Conservation (phyloP, 345 rosid species). For the Rhodamnia rubescens region DNA sequence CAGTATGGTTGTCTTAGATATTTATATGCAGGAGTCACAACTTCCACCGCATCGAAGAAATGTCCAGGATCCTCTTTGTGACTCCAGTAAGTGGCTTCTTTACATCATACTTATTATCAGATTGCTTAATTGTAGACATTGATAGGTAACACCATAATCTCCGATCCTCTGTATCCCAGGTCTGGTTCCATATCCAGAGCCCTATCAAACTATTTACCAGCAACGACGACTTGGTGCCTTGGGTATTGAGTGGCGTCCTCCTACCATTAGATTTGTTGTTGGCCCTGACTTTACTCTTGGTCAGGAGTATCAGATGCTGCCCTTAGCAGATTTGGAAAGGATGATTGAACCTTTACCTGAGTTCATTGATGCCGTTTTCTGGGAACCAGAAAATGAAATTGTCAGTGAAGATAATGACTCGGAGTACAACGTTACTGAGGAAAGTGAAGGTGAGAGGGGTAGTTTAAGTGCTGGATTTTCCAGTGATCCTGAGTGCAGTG, state of each 20-base stretch:
- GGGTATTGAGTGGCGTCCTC: conserved; percentile 82
- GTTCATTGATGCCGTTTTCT: conserved; percentile 75
- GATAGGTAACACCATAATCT: not conserved
- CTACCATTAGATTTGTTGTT: conserved; percentile 52
- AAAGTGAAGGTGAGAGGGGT: conserved; percentile 64
- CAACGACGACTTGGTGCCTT: conserved; percentile 85
- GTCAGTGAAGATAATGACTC: conserved; percentile 83
- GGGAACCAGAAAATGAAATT: conserved; percentile 86
- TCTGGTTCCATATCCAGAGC: conserved; percentile 93
- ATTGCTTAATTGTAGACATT: not conserved
- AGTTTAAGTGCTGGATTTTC: conserved; percentile 49
- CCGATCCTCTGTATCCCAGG: conserved; percentile 29
- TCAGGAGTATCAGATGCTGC: conserved; percentile 76
- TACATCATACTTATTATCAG: conserved; percentile 4
- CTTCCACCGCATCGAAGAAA: conserved; percentile 79
- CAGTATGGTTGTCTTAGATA: not conserved
- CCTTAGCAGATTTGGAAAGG: conserved; percentile 82
- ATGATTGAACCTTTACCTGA: conserved; percentile 79
- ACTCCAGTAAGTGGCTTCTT: conserved; percentile 54
- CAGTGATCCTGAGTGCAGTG: conserved; percentile 52
- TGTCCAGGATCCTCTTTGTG: conserved; percentile 93
- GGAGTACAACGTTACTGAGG: conserved; percentile 74
- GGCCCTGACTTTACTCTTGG: conserved; percentile 86
- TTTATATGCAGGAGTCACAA: conserved; percentile 72
- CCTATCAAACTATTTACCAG: conserved; percentile 91